Evolutionary conservation across 768 basidiomycete genomes (phyloP).

Genomic region (Phanerochaete sordida): DNA sequence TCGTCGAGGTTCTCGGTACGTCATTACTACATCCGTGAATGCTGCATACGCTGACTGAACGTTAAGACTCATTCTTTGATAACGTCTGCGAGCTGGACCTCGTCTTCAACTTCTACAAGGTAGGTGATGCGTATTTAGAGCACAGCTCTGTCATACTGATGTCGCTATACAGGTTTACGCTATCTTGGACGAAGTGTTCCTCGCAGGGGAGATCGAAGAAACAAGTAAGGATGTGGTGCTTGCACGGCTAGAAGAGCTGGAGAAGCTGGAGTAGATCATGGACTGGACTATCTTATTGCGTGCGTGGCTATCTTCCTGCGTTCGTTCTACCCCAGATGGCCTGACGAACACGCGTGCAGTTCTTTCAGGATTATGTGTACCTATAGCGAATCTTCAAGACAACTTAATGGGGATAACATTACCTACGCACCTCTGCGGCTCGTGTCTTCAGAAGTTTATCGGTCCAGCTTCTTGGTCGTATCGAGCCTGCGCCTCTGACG

Average conservation of each 20-base stretch:
- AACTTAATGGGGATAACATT: neutral
- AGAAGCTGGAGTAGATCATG: conserved; percentile 72
- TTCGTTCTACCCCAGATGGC: neutral
- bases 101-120: conserved; percentile 99
- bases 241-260: conserved; percentile 84
- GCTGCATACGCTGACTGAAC: neutral
- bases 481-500: neutral
- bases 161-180: conserved; percentile 75
- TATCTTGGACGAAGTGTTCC: conserved; percentile 96
- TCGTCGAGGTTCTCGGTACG: conserved; percentile 95
- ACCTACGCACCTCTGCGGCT: neutral
- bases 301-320: neutral
- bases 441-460: neutral
- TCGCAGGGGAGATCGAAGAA: conserved; percentile 98
- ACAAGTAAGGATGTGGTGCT: conserved; percentile 96
- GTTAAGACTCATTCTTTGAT: conserved; percentile 97
- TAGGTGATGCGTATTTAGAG: conserved; percentile 23
- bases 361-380: neutral
- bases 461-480: neutral
- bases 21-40: conserved; percentile 1
- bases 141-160: neutral
- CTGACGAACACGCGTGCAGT: neutral
- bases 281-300: neutral
- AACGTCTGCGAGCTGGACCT: conserved; percentile 98
- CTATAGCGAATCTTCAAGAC: neutral